Evolutionary conservation across 129 eudicot genomes (phyloP).

Genomic region (Artemisia tridentata): DNA sequence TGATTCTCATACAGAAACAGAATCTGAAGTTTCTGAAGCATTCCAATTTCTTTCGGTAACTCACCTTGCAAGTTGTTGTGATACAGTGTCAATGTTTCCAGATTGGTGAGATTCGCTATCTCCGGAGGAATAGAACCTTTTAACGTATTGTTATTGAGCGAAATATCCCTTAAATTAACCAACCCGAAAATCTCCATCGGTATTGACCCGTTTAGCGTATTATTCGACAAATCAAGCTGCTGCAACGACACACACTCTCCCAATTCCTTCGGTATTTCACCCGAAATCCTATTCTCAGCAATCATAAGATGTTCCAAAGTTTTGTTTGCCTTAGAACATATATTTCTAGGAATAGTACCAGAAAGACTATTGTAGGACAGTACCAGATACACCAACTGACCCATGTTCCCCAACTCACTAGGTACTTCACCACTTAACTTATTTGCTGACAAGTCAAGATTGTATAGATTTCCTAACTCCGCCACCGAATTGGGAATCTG

Average conservation of each 20-base stretch:
- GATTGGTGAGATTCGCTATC: conserved; percentile 63
- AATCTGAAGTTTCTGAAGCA: conserved; percentile 57
- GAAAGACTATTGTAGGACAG: conserved; percentile 64
- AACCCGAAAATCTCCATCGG: conserved; percentile 62
- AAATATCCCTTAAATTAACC: conserved; percentile 57
- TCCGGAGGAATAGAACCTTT: conserved; percentile 60
- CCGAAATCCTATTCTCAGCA: conserved; percentile 56
- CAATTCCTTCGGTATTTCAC: conserved; percentile 69
- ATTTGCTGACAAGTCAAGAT: conserved; percentile 74
- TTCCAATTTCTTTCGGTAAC: conserved; percentile 80
- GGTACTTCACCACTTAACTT: conserved; percentile 73
- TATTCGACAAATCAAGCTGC: conserved; percentile 86
- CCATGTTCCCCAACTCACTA: conserved; percentile 63
- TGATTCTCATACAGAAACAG: conserved; percentile 71
- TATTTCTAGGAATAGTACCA: conserved; percentile 54
- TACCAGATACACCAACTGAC: conserved; percentile 54
- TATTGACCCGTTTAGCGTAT: conserved; percentile 72
- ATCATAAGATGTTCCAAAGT: conserved; percentile 64
- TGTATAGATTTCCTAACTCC: conserved; percentile 45
- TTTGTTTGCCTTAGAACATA: conserved; percentile 59
- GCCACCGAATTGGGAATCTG: conserved; percentile 62
- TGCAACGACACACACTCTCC: conserved; percentile 49
- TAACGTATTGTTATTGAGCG: conserved; percentile 73
- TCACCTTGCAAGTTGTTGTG: conserved; percentile 65
- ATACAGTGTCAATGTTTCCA: conserved; percentile 67